phyloP scores from a whole-genome alignment of 352 stramenopile genomes.

The Saprolegnia diclina region DNA sequence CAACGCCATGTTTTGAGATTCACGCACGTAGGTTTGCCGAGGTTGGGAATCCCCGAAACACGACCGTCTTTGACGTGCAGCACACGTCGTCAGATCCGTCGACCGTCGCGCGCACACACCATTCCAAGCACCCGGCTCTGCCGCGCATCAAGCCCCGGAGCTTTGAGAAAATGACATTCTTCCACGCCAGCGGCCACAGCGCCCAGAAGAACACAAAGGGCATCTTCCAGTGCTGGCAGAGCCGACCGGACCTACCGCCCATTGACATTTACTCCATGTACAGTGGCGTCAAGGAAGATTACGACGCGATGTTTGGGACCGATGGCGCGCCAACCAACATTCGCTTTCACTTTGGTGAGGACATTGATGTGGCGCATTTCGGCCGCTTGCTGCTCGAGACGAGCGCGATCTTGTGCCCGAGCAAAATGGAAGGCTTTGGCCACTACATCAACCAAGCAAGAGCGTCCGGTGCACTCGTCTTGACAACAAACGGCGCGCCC shows the following conservation, averaged over 20 bases:
- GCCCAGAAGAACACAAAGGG: constrained; percentile 39
- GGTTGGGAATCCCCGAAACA: constrained; percentile 9
- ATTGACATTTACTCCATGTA: constrained; percentile 41
- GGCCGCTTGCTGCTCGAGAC: neutral
- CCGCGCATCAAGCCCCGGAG: neutral
- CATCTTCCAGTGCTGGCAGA: constrained; percentile 41
- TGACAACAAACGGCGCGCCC: constrained; percentile 46
- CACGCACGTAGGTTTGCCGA: neutral
- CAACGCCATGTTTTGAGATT: neutral
- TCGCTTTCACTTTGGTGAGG: constrained; percentile 10
- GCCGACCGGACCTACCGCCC: constrained; percentile 32
- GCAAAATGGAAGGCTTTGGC: constrained; percentile 33
- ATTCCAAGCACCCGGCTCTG: neutral
- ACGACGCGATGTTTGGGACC: constrained; percentile 28
- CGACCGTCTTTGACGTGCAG: constrained; percentile 12
- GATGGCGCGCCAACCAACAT: neutral
- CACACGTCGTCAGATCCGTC: constrained; percentile 20
- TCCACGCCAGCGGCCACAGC: constrained; percentile 27
- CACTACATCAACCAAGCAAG: constrained; percentile 63
- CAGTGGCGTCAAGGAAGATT: constrained; percentile 32
- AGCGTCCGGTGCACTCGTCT: constrained; percentile 37
- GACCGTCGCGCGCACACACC: neutral
- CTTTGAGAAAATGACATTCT: constrained; percentile 11
- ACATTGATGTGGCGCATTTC: constrained; percentile 3
- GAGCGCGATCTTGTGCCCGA: constrained; percentile 12